Evolutionary conservation across 805 yeast genomes (phyloP).

Genomic region (Ogataea trehaloabstinens): DNA sequence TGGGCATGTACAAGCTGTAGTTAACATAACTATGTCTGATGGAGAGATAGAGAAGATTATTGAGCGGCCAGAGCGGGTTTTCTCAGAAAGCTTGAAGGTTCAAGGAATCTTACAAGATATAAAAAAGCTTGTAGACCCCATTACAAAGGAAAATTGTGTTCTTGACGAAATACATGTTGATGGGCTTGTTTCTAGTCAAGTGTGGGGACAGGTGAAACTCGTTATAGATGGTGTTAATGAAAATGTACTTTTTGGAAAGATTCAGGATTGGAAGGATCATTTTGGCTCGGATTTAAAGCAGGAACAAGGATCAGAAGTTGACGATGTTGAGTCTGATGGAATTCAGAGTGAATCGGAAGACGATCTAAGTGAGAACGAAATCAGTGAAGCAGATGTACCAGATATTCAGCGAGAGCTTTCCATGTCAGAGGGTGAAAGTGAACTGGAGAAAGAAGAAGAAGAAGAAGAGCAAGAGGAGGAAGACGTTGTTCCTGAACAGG

Average conservation of each 20-base stretch:
- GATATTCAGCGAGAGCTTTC: conserved; percentile 26
- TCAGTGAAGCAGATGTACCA: conserved; percentile 27
- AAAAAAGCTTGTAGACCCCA: conserved; percentile 57
- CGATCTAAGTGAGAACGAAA: conserved; percentile 17
- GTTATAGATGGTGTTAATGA: conserved; percentile 78
- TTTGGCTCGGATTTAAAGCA: conserved; percentile 28
- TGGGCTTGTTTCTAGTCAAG: conserved; percentile 86
- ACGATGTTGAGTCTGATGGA: conserved; percentile 13
- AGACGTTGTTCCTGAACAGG: conserved; percentile 34
- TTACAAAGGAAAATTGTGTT: conserved; percentile 47
- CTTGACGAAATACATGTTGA: conserved; percentile 80
- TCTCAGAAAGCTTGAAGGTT: conserved; percentile 13
- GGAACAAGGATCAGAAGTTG: conserved; percentile 34
- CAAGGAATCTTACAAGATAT: conserved; percentile 31
- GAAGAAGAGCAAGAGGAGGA: conserved; percentile 12
- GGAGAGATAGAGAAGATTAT: conserved; percentile 14
- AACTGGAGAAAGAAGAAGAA: conserved; percentile 20
- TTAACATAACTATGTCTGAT: neutral
- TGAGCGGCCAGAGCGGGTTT: conserved; percentile 18
- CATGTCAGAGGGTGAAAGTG: conserved; percentile 28
- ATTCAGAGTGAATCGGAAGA: conserved; percentile 26
- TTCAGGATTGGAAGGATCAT: conserved; percentile 35
- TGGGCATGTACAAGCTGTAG: no score
- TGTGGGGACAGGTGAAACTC: conserved; percentile 90
- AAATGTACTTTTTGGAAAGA: conserved; percentile 51